These are phyloP conservation scores for Albugo laibachii DNA, from an alignment of 352 stramenopile genomes.

Conservation along the genomic window DNA sequence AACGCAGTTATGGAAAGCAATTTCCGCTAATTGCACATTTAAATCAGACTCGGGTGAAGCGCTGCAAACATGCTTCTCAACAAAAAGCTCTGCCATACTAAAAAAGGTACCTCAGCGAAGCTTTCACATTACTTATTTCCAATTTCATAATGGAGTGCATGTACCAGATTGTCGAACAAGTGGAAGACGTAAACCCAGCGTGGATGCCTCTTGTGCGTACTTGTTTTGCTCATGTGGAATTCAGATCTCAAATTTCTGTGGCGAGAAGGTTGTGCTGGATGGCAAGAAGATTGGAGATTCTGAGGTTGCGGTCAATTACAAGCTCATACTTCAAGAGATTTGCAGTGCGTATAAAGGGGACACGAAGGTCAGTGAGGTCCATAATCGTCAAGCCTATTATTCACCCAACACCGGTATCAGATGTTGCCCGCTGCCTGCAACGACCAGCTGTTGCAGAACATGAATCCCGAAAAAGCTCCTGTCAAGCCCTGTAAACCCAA, in stretches of 20 bases:
- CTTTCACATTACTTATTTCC: background rate
- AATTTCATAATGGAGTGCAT: background rate
- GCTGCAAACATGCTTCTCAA: background rate
- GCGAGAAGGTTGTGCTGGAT: constrained; percentile 32
- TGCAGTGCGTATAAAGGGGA: constrained; percentile 47
- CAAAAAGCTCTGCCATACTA: background rate
- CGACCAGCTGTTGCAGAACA: no score
- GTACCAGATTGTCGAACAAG: constrained; percentile 22
- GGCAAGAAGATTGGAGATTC: constrained; percentile 29
- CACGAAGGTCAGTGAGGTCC: constrained; percentile 11
- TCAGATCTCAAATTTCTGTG: background rate
- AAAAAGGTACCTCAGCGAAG: background rate
- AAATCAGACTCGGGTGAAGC: background rate
- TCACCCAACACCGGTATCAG: no score
- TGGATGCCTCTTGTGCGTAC: constrained; percentile 54
- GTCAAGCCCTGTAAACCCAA: no score
- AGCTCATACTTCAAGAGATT: constrained; percentile 38
- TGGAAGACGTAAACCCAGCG: constrained; percentile 23
- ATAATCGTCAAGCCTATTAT: background rate
- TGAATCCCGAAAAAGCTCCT: no score
- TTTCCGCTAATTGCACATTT: background rate
- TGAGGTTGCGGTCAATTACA: constrained; percentile 35
- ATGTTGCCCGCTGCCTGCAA: no score
- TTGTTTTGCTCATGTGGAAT: background rate
- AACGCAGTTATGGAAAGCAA: background rate